phyloP scores from a whole-genome alignment of 2,329 filamentous ascomycete species.

The Botryotinia globosa region DNA sequence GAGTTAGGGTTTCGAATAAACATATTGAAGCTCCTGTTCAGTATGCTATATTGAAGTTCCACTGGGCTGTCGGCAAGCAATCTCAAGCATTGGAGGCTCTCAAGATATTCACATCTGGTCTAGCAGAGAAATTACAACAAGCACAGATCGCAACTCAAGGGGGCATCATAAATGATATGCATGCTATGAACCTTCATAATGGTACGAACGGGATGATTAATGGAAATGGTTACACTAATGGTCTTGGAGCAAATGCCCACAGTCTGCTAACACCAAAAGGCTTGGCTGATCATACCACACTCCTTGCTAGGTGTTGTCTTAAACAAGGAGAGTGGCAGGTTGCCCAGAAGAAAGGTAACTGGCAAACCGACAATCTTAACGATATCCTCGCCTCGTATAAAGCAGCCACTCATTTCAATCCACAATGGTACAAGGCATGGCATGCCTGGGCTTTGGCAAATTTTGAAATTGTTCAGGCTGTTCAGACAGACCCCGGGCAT shows the following conservation, averaged over 20 bases:
- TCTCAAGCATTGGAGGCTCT: constrained; percentile 57
- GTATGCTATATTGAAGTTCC: constrained; percentile 95
- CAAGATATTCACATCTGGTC: constrained; percentile 59
- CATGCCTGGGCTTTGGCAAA: constrained; percentile 98
- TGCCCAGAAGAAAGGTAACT: constrained; percentile 78
- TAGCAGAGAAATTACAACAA: constrained; percentile 42
- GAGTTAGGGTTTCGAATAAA: constrained; percentile 23
- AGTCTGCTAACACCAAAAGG: constrained; percentile 41
- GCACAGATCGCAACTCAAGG: constrained; percentile 34
- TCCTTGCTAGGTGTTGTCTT: constrained; percentile 93
- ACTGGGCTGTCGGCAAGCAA: constrained; percentile 83
- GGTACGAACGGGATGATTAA: constrained; percentile 44
- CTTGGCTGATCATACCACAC: constrained; percentile 59
- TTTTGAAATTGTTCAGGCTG: constrained; percentile 91
- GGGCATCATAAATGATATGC: constrained; percentile 36
- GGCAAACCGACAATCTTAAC: constrained; percentile 80
- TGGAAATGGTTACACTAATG: constrained; percentile 39
- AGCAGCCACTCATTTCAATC: constrained; percentile 89
- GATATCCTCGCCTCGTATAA: constrained; percentile 90
- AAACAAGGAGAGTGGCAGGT: constrained; percentile 97
- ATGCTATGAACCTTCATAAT: constrained; percentile 39
- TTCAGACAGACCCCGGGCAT: constrained; percentile 43
- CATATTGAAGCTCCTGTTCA: constrained; percentile 67
- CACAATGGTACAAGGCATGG: constrained; percentile 98
- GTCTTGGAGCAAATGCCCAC: constrained; percentile 42